Evolutionary conservation across 2,329 filamentous ascomycete species (phyloP).

Genomic region (Celoporthe dispersa): DNA sequence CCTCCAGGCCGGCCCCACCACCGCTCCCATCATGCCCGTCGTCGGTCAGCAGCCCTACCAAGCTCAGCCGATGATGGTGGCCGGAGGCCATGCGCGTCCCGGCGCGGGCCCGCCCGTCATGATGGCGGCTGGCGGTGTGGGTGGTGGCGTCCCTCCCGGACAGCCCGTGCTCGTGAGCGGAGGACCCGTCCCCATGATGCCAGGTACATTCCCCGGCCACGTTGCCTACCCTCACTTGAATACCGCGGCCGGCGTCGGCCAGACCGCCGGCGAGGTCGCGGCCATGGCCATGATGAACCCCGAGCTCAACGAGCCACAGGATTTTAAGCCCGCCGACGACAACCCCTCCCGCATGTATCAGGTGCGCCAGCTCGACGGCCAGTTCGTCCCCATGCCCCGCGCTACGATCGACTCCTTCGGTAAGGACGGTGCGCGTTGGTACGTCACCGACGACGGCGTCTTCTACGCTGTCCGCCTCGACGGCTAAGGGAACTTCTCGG

Average conservation of each 20-base stretch:
- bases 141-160: conserved; percentile 26
- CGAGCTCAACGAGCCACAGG: conserved; percentile 60
- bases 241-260: conserved; percentile 54
- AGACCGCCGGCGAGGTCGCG: conserved; percentile 52
- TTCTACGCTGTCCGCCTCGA: conserved; percentile 65
- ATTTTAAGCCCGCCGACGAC: conserved; percentile 66
- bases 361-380: conserved; percentile 63
- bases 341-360: conserved; percentile 65
- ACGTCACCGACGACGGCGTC: conserved; percentile 58
- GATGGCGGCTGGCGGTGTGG: conserved; percentile 20
- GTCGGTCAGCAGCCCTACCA: conserved; percentile 34
- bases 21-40: conserved; percentile 30
- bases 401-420: conserved; percentile 62
- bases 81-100: conserved; percentile 9
- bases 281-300: conserved; percentile 54
- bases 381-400: conserved; percentile 63
- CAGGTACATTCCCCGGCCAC: conserved; percentile 43
- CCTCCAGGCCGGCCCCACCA: conserved; percentile 29
- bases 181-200: conserved; percentile 29
- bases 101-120: conserved; percentile 29
- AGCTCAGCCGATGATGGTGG: conserved; percentile 28
- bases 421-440: conserved; percentile 61
- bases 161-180: conserved; percentile 25
- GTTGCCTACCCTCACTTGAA: conserved; percentile 47
- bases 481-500: not conserved